Base-by-base conservation (phyloP, 352 stramenopile species). In the Thraustochytrium striatum region DNA sequence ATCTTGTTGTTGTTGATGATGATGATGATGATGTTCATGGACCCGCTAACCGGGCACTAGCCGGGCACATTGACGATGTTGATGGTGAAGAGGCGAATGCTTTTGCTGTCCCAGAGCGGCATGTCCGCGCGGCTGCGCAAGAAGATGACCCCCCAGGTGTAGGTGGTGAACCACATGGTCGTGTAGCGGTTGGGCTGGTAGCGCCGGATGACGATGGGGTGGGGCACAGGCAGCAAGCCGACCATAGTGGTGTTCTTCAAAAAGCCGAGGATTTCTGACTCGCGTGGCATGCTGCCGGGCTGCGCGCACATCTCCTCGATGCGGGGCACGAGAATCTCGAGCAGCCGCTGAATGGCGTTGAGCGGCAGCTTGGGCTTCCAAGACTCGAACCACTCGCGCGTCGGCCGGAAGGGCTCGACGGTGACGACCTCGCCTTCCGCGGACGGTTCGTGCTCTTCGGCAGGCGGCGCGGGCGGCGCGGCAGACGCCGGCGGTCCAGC, bases 151-250 rank as follows among this genome's bases (percentile, higher is more conserved):
- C 96, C 95, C 95, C 95, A 99, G 83, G 97, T 95, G 82, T 98
- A 99, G 16, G 94, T 97, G 36, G 95, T 98, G 85, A 99, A 98
- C 96, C 96, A 99, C 50, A 98, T 85, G 33, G 94, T 91, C 36
- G 95, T 99, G 81, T 97, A 98, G 85, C 98, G 91, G 86, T 99
- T 99, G 73, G 96, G 96, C 86, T 98, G 93, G 85, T 99, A 99
- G 85, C 98, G 98, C 69, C 95, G 88, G 83, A 99, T 98, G 28
- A 99, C 94, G 84, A 99, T 98, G 1, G 95, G 89, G 85, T 99
- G 96, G 2, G 96, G 96, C 36, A 98, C 90, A 0, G 91, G 91
- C 53, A 99, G 83, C 16, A 98, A 83, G n/a, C 96, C 96, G n/a
- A 99, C 96, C 91, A 99, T 97, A 0, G 95, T 98, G 0, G 96